Conservation (phyloP, 1,284 basidiomycete species). For the Anthracocystis walkeri region DNA sequence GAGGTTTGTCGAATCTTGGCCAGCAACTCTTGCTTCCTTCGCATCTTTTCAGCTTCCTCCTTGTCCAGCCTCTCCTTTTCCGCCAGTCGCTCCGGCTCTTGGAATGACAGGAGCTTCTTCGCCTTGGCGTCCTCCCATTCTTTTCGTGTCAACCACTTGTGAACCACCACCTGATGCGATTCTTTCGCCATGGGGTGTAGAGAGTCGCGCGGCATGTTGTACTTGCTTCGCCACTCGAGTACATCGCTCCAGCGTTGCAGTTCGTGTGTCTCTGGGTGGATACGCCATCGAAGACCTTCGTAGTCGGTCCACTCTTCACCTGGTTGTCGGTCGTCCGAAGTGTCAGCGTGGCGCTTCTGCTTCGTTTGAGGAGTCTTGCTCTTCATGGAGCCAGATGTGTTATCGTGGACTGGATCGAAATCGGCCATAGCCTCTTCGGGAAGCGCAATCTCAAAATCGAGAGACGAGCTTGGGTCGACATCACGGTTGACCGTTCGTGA, state of each 20-base stretch:
- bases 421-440: slow-evolving; percentile 39
- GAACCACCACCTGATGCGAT: slow-evolving; percentile 52
- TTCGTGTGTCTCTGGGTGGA: slow-evolving; percentile 56
- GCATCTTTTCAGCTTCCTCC: slow-evolving; percentile 45
- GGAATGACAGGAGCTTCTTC: slow-evolving; percentile 57
- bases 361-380: neutral
- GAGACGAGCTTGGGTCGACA: slow-evolving; percentile 26
- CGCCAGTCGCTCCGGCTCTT: slow-evolving; percentile 49
- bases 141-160: slow-evolving; percentile 56
- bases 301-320: slow-evolving; percentile 65
- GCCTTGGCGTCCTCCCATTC: slow-evolving; percentile 62
- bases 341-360: slow-evolving; percentile 54
- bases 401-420: slow-evolving; percentile 28
- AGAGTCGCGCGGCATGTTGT: slow-evolving; percentile 63
- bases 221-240: slow-evolving; percentile 62
- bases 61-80: slow-evolving; percentile 40
- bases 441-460: slow-evolving; percentile 34
- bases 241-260: slow-evolving; percentile 44
- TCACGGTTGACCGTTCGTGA: slow-evolving; percentile 24
- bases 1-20: slow-evolving; percentile 48
- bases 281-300: slow-evolving; percentile 62
- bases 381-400: neutral
- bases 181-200: slow-evolving; percentile 60
- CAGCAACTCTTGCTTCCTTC: slow-evolving; percentile 41
- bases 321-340: slow-evolving; percentile 54